Evolutionary conservation across 2,329 filamentous ascomycete species (phyloP), one percentile per base, ranked within the genome.

Genomic region (Chaetomium globosum): DNA sequence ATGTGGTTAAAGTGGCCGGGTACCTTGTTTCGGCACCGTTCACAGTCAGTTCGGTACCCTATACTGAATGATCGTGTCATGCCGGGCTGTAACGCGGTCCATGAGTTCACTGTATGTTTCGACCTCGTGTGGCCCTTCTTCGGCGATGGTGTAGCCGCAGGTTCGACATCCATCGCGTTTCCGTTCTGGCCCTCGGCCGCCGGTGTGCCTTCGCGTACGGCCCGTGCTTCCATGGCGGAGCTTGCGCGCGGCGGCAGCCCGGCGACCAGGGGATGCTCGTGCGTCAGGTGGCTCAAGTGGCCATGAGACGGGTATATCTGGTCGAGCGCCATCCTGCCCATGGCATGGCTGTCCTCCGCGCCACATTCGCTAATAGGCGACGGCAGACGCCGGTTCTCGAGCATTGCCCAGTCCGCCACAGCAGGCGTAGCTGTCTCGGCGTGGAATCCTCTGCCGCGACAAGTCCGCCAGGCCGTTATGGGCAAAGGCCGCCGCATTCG

Each of bases 1-100:
- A 93, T 91, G 76, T 93, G 90, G 73, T 90, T 92, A 74, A 92
- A 93, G 74, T 93, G 90, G 1, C 90, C 90, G 0, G 90, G 90
- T 8, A 92, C 88, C 74, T 88, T 90, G 74, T 85, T 82, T 53
- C 83, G 84, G 77, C 90, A 93, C 76, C 92, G 92, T 67, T 92
- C 89, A 74, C 90, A 93, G 75, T 92, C 90, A 13, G 87, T 83
- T 68, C 90, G 82, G 78, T 89, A 93, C 59, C 90, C 90, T 85
- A 93, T 92, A 72, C 89, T 90, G 75, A 93, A 89, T 67, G 84
- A 87, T 74, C 85, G 86, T 77, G 89, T 90, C 83, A 86, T 87
- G 69, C 85, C 85, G 0, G 85, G 84, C 67, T 87, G 83, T 72
- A 81, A 79, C 1, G 68, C 64, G n/a, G 85, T 87, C 85, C 85